Conservation (phyloP, 2,329 filamentous ascomycete species). For the Xylariales sp. region DNA sequence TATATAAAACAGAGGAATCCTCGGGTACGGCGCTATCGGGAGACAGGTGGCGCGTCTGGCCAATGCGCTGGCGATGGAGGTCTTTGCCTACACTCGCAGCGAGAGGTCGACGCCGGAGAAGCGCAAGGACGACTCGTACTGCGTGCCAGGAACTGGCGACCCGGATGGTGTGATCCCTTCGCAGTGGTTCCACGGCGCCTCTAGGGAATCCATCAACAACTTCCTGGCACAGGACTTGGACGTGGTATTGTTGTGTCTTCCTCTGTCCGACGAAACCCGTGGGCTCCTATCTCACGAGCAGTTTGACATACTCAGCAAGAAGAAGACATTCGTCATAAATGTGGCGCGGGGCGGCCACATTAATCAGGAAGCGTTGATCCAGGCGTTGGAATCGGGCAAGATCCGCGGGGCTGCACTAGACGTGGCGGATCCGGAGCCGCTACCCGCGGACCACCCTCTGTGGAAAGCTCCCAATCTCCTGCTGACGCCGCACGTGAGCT, state of each 20-base stretch:
- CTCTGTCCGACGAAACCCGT: constrained; percentile 32
- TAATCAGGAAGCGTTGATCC: constrained; percentile 44
- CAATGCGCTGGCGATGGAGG: constrained; percentile 58
- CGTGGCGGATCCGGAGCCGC: constrained; percentile 66
- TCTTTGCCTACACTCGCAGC: constrained; percentile 64
- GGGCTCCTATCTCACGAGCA: constrained; percentile 37
- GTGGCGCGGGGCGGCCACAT: constrained; percentile 49
- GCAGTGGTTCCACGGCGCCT: constrained; percentile 35
- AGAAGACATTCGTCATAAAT: constrained; percentile 55
- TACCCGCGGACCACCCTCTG: constrained; percentile 56
- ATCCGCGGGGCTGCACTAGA: constrained; percentile 59
- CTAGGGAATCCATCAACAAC: constrained; percentile 25
- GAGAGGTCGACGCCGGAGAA: constrained; percentile 56
- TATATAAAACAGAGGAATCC: constrained; percentile 30
- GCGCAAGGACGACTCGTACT: constrained; percentile 54
- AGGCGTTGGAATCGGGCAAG: constrained; percentile 39
- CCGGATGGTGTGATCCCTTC: constrained; percentile 32
- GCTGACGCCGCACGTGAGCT: constrained; percentile 37
- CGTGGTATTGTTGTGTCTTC: constrained; percentile 34
- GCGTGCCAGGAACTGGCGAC: constrained; percentile 57
- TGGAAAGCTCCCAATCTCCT: constrained; percentile 61
- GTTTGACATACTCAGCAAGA: constrained; percentile 28
- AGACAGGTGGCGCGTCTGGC: constrained; percentile 42
- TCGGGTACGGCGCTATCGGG: constrained; percentile 42
- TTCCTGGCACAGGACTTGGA: constrained; percentile 38